Evolutionary conservation across 257 asterid genomes (phyloP).

Genomic region (Solanum stenotomum): DNA sequence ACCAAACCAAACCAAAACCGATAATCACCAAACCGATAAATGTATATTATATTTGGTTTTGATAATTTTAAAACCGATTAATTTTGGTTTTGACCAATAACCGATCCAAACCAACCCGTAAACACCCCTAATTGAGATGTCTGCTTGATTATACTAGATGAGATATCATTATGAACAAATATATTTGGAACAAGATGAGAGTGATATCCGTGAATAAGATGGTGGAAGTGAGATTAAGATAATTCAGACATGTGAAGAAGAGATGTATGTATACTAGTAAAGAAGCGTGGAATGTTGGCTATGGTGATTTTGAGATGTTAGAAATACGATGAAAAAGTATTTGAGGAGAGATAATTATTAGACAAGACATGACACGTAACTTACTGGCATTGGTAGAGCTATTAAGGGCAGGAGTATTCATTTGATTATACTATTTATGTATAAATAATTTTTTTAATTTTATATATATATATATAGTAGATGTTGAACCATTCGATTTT

Average conservation of each 20-base stretch:
- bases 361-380: background rate
- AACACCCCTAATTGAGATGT: background rate
- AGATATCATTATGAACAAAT: background rate
- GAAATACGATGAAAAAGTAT: too few relatives aligned
- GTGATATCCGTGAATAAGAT: background rate
- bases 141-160: background rate
- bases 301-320: background rate
- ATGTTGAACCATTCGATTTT: background rate
- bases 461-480: background rate
- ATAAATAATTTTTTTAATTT: too few relatives aligned
- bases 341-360: background rate
- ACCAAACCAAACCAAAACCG: too few relatives aligned
- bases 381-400: fast-evolving
- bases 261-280: background rate
- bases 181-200: background rate
- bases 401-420: background rate
- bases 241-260: background rate
- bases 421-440: too few relatives aligned
- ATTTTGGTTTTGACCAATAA: too few relatives aligned
- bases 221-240: fast-evolving
- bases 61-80: too few relatives aligned
- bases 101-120: too few relatives aligned
- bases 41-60: too few relatives aligned
- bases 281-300: background rate
- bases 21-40: too few relatives aligned